Evolutionary conservation across 1,284 basidiomycete species (phyloP).

Genomic region (Fistulinella cinereoalba): DNA sequence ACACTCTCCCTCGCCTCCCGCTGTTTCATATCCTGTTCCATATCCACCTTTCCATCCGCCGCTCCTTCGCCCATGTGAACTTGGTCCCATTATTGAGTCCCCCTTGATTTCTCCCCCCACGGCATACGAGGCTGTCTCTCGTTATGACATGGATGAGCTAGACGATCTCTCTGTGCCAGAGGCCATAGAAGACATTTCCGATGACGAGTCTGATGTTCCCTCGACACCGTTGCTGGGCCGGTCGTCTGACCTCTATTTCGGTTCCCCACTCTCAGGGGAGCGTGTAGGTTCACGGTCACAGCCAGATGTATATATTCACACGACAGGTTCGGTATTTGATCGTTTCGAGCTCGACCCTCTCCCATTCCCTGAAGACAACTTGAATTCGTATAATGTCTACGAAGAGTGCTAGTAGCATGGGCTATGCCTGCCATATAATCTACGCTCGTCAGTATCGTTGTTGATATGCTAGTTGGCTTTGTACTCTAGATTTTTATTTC

Average conservation of each 20-base stretch:
- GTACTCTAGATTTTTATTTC: constrained; percentile 20
- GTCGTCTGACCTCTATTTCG: constrained; percentile 45
- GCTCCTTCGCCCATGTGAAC: constrained; percentile 47
- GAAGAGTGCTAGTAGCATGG: constrained; percentile 68
- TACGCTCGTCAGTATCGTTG: constrained; percentile 16
- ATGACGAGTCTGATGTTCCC: constrained; percentile 73
- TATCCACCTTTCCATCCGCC: constrained; percentile 63
- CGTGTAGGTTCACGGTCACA: constrained; percentile 44
- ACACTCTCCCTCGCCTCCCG: constrained; percentile 48
- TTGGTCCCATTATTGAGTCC: constrained; percentile 39
- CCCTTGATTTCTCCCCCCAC: constrained; percentile 39
- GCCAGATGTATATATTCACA: constrained; percentile 60
- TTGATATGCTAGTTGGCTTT: constrained; percentile 27
- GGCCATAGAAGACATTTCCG: constrained; percentile 76
- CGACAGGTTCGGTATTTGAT: constrained; percentile 57
- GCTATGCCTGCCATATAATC: constrained; percentile 35
- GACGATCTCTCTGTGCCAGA: constrained; percentile 70
- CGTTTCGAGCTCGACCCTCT: constrained; percentile 65
- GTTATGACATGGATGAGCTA: constrained; percentile 56
- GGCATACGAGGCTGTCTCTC: constrained; percentile 57
- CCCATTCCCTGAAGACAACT: constrained; percentile 55
- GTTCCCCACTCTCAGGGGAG: constrained; percentile 49
- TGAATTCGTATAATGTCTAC: constrained; percentile 48
- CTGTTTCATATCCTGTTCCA: constrained; percentile 58
- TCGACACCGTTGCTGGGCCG: constrained; percentile 59